These are phyloP conservation scores for Sporothrix dimorphospora DNA, from an alignment of 2,329 filamentous ascomycete species.

Conservation along the genomic window DNA sequence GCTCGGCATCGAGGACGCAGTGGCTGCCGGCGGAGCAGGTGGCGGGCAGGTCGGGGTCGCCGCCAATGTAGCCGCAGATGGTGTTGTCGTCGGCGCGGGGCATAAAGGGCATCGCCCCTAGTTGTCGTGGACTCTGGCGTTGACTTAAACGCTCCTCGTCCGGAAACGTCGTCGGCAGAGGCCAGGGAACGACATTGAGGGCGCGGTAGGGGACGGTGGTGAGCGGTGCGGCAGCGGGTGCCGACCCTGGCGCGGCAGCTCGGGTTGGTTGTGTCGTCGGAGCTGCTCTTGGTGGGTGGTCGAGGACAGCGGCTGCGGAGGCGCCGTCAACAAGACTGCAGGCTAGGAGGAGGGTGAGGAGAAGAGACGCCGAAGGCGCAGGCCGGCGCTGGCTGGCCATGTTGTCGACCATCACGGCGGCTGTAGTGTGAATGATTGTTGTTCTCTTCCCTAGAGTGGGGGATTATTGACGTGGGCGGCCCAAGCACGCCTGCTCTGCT, in stretches of 20 bases:
- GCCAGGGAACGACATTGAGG: constrained; percentile 42
- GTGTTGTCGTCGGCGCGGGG: constrained; percentile 53
- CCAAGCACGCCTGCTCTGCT: not conserved
- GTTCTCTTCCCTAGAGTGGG: too few species aligned
- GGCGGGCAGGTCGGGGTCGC: constrained; percentile 55
- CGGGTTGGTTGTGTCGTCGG: not conserved
- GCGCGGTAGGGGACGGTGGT: constrained; percentile 38
- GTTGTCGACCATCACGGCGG: not conserved
- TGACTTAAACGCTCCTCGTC: not conserved
- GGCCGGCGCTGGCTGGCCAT: not conserved
- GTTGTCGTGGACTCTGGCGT: not conserved
- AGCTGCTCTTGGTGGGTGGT: not conserved
- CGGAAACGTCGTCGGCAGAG: constrained; percentile 44
- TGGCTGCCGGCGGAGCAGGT: constrained; percentile 62
- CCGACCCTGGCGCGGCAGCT: constrained; percentile 25
- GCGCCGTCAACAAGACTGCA: constrained; percentile 37
- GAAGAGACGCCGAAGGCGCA: not conserved
- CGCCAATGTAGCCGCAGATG: constrained; percentile 61
- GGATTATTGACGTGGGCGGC: not conserved
- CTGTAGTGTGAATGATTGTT: not conserved
- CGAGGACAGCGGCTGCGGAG: constrained; percentile 35
- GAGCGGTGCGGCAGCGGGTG: constrained; percentile 25
- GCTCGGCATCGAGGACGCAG: constrained; percentile 54
- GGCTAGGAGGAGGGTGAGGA: constrained; percentile 37
- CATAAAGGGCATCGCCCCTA: not conserved